A percentile compares a stretch with the other conserved stretches of the same genome.
Conservation (phyloP, 148 eudicot genomes). For the Talinum fruticosum region DNA sequence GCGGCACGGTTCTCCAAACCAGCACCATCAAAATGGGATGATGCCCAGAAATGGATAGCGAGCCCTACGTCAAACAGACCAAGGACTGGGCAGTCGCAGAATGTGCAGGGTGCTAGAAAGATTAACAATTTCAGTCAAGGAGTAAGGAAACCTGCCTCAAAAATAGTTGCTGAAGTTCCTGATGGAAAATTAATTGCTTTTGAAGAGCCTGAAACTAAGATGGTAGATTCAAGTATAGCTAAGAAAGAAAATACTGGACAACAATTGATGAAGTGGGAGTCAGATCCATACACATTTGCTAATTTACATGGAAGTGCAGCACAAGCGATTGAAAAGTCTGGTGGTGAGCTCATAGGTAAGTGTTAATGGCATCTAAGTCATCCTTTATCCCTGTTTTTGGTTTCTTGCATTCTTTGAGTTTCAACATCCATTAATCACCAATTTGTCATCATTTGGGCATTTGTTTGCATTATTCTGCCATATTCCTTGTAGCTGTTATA, state of each 20-base stretch:
- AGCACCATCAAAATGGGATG: constrained; percentile 86
- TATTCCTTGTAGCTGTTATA: neutral
- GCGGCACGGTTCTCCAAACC: constrained; percentile 58
- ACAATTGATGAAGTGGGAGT: constrained; percentile 45
- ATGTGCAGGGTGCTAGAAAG: constrained; percentile 37
- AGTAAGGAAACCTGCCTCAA: constrained; percentile 45
- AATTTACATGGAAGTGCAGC: constrained; percentile 39
- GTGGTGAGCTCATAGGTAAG: constrained; percentile 48
- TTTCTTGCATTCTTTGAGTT: neutral
- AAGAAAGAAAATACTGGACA: constrained; percentile 33
- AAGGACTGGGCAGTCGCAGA: constrained; percentile 36
- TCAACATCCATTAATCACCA: neutral
- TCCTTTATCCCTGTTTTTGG: neutral
- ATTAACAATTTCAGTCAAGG: constrained; percentile 38
- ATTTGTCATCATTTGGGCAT: neutral
- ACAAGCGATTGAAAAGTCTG: constrained; percentile 37
- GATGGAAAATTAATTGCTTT: constrained; percentile 46
- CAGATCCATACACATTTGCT: constrained; percentile 33
- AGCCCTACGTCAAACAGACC: constrained; percentile 56
- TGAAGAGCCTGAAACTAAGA: constrained; percentile 66
- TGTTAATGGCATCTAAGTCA: neutral
- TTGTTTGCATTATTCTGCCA: neutral
- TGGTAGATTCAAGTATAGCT: constrained; percentile 44
- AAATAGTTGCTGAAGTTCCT: constrained; percentile 53
- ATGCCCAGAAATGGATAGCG: constrained; percentile 82